Conservation (phyloP, 1,284 basidiomycete genomes). For the Sanghuangporus sanghuang region DNA sequence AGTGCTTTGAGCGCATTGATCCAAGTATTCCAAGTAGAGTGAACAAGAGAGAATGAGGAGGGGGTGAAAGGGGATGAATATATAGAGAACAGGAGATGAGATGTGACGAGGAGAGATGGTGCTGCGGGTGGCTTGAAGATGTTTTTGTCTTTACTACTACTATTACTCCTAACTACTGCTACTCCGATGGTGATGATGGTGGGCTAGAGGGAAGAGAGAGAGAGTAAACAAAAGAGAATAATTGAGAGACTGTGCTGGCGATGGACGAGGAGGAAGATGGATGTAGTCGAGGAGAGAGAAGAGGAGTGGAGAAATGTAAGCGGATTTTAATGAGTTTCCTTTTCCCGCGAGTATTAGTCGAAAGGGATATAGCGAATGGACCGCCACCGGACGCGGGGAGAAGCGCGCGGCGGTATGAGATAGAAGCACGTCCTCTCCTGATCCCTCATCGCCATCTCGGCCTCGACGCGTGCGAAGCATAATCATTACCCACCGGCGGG, state of each 20-base stretch:
- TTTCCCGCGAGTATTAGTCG: no score
- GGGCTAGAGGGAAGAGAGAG: not conserved
- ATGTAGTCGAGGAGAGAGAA: not conserved
- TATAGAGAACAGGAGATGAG: not conserved
- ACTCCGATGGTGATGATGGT: not conserved
- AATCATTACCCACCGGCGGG: no score
- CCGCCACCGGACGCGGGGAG: no score
- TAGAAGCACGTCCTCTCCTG: no score
- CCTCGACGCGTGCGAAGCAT: no score
- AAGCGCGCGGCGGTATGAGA: no score
- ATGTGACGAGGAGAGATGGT: not conserved
- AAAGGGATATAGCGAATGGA: no score
- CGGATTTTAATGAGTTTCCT: not conserved
- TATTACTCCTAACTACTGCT: not conserved
- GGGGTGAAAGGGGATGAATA: constrained; percentile 23
- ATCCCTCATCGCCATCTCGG: no score
- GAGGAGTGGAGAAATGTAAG: not conserved
- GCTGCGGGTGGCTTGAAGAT: not conserved
- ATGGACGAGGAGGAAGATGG: not conserved
- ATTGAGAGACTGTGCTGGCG: not conserved
- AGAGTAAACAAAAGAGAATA: constrained; percentile 9
- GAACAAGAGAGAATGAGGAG: not conserved
- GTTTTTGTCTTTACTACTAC: not conserved
- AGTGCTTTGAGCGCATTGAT: constrained; percentile 2
- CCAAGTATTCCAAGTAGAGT: not conserved